phyloP scores from a whole-genome alignment of 2,329 filamentous ascomycete genomes.

The Neurospora sp. region DNA sequence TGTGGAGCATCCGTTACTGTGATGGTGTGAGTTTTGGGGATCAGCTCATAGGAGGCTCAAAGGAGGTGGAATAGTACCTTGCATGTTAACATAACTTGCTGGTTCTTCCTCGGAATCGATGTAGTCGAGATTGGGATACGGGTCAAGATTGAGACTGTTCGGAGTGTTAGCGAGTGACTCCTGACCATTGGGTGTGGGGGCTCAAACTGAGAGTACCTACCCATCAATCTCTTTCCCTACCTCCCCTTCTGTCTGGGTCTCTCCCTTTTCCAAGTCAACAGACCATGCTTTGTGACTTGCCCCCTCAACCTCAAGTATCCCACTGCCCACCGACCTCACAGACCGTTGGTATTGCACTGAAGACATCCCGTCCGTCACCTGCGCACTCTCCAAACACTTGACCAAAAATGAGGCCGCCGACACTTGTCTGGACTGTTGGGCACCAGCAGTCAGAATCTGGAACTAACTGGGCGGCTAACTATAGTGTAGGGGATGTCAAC shows the following conservation, averaged over 20 bases:
- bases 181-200: not conserved
- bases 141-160: not conserved
- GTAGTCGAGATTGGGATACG: not conserved
- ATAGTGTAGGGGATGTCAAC: not conserved
- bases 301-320: not conserved
- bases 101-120: not conserved
- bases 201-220: not conserved
- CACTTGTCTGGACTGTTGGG: not conserved
- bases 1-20: not conserved
- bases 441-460: not conserved
- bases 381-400: not conserved
- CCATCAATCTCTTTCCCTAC: not conserved
- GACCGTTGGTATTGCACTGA: not conserved
- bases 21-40: not conserved
- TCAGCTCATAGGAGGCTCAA: not conserved
- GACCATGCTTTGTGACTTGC: not conserved
- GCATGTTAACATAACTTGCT: not conserved
- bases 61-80: not conserved
- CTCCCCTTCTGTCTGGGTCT: not conserved
- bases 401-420: not conserved
- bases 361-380: not conserved
- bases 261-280: not conserved
- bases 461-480: not conserved
- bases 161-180: not conserved
- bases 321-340: not conserved